phyloP scores from a whole-genome alignment of 106 monocot genomes.

The Acorus calamus region DNA sequence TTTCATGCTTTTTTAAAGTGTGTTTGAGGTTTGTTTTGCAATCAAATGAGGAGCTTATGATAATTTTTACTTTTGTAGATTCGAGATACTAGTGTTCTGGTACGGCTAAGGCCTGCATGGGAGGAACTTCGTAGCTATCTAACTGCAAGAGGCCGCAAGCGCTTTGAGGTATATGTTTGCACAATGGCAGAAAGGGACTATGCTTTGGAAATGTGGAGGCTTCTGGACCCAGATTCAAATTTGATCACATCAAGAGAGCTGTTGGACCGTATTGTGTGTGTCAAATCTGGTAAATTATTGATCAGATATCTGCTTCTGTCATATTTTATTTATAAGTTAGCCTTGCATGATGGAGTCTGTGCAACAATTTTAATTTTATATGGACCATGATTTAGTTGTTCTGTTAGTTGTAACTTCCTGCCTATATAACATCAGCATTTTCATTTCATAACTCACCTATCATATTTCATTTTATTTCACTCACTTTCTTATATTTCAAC shows the following conservation, averaged over 20 bases:
- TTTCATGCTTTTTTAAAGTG: no score
- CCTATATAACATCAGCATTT: no score
- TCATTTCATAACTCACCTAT: no score
- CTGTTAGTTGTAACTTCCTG: no score
- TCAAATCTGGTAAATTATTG: slow-evolving; percentile 68
- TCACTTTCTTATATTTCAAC: no score
- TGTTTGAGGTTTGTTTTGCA: no score
- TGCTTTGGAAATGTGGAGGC: slow-evolving; percentile 99
- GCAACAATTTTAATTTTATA: no score
- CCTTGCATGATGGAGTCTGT: no score
- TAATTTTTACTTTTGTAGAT: slow-evolving; percentile 41
- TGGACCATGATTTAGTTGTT: no score
- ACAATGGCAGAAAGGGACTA: slow-evolving; percentile 99
- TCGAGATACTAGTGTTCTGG: slow-evolving; percentile 97
- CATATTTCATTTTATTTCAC: no score
- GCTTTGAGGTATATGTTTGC: slow-evolving; percentile 99
- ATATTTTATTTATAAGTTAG: no score
- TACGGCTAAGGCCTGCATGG: slow-evolving; percentile 90
- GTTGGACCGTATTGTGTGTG: slow-evolving; percentile 87
- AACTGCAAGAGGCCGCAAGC: slow-evolving; percentile 94
- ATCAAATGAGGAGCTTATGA: no score
- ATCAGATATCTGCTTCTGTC: not conserved
- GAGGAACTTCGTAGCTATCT: slow-evolving; percentile 91
- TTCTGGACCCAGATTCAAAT: slow-evolving; percentile 89
- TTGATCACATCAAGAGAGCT: slow-evolving; percentile 68